Base-by-base conservation (phyloP, 1,284 basidiomycete genomes). In the Moniliella sp. region DNA sequence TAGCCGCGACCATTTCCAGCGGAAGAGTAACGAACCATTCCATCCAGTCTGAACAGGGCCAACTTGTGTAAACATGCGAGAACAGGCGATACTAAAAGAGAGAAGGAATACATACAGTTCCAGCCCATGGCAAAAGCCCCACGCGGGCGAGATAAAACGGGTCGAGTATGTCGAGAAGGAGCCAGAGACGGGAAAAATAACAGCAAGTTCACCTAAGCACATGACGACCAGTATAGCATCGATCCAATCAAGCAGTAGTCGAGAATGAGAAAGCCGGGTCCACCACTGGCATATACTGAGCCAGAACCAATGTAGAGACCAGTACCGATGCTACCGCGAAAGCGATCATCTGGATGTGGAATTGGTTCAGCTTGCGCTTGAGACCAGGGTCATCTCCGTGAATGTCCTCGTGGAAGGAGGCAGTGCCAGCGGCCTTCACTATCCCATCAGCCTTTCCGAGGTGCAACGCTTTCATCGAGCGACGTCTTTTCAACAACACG, bases 121-220 rank as follows among this genome's bases (percentile, higher is more conserved):
- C 37, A 46, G 5, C 54, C 54, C 2, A 57, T 65, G 3, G 75
- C 73, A 48, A 78, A 78, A 25, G 76, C 76, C n/a, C 32, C 75
- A 64, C 2, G 76, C 72, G 29, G 76, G 76, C 50, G 79, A n/a
- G 23, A 57, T 38, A 30, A 50, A 57, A 2, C 51, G 49, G 8
- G 39, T 37, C 5, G 47, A 43, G 19, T 50, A 55, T 13, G 46
- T 40, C 28, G 46, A 40, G 30, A 57, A 57, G 4, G 45, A 45
- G 3, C 54, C 54, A 2, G 45, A 43, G 13, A 55, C 47, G 5
- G 54, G 51, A 9, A 49, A 35, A 19, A 46, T 34, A 5, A 47
- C 36, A 0, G 44, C 40, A 36, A 57, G 43, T 27, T 57, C 54
- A n/a, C 49, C 49, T 2, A 57, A 41, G 2, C 45, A 46, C 15